Evolutionary conservation across 148 eudicot species (phyloP).

Genomic region (Bassia scoparia): DNA sequence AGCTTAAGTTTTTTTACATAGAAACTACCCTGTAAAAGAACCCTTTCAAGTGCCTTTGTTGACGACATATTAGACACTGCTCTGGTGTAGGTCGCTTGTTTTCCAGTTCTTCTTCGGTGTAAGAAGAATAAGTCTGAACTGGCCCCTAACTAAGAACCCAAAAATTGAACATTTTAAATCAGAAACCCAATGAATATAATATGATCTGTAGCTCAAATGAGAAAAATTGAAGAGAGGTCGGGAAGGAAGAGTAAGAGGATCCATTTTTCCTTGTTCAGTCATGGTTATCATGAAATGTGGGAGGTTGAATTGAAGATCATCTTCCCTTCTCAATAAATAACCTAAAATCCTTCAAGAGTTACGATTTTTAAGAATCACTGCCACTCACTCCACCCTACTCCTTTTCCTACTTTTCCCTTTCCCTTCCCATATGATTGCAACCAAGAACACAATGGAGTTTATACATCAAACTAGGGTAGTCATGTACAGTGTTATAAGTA

Average conservation of each 20-base stretch:
- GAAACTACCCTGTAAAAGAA: slow-evolving; percentile 77
- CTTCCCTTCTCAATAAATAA: not conserved
- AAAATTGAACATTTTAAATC: not conserved
- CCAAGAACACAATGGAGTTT: not conserved
- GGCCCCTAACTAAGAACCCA: slow-evolving; percentile 32
- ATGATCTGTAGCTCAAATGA: not conserved
- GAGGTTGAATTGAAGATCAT: not conserved
- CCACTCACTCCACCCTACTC: not conserved
- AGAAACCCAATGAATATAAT: not conserved
- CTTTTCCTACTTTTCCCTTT: not conserved
- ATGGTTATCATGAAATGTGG: not conserved
- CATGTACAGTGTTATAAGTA: not conserved
- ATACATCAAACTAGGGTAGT: not conserved
- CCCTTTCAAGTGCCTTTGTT: slow-evolving; percentile 93
- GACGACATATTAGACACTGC: slow-evolving; percentile 67
- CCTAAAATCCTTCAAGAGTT: not conserved
- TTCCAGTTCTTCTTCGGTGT: slow-evolving; percentile 66
- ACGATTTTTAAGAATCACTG: not conserved
- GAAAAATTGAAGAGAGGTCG: not conserved
- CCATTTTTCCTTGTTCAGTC: not conserved
- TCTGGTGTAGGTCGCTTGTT: slow-evolving; percentile 62
- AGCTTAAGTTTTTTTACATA: not conserved
- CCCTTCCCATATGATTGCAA: not conserved
- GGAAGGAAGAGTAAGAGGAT: not conserved
- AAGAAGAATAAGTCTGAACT: slow-evolving; percentile 36